Evolutionary conservation across 805 yeast genomes (phyloP).

Genomic region (Hanseniaspora singularis): DNA sequence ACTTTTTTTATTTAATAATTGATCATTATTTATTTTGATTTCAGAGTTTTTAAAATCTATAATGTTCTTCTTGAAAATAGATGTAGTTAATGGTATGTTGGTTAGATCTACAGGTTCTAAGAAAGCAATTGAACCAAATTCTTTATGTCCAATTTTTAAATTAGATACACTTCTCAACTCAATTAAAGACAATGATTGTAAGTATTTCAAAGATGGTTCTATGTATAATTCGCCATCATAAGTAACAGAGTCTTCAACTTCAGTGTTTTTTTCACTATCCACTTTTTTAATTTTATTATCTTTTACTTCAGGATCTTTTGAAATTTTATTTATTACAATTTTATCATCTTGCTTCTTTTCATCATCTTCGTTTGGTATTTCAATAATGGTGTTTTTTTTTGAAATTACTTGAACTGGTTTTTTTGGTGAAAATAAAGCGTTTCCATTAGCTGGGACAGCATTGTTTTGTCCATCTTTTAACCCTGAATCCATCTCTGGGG

Average conservation of each 20-base stretch:
- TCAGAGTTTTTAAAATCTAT: constrained; percentile 53
- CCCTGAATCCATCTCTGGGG: constrained; percentile 5
- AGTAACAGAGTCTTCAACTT: constrained; percentile 38
- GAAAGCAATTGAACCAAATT: constrained; percentile 66
- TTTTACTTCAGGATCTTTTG: no score
- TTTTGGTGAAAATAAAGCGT: constrained; percentile 13
- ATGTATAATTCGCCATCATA: constrained; percentile 72
- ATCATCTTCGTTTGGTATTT: constrained; percentile 4
- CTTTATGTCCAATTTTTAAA: constrained; percentile 64
- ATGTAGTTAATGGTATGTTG: constrained; percentile 44
- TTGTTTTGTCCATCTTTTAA: neutral
- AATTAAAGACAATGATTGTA: constrained; percentile 46
- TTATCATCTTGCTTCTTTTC: neutral
- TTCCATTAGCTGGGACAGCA: neutral
- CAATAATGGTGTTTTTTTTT: constrained; percentile 11
- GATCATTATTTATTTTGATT: constrained; percentile 51
- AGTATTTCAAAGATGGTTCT: constrained; percentile 58
- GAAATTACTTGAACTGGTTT: constrained; percentile 1
- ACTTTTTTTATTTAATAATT: constrained; percentile 72
- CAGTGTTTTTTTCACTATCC: constrained; percentile 17
- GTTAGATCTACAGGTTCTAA: constrained; percentile 75
- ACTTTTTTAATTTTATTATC: neutral
- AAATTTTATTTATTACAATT: no score
- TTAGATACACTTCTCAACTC: constrained; percentile 53
- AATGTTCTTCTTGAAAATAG: constrained; percentile 53